phyloP scores from a whole-genome alignment of 805 yeast species.

The Candida endomychidarum region DNA sequence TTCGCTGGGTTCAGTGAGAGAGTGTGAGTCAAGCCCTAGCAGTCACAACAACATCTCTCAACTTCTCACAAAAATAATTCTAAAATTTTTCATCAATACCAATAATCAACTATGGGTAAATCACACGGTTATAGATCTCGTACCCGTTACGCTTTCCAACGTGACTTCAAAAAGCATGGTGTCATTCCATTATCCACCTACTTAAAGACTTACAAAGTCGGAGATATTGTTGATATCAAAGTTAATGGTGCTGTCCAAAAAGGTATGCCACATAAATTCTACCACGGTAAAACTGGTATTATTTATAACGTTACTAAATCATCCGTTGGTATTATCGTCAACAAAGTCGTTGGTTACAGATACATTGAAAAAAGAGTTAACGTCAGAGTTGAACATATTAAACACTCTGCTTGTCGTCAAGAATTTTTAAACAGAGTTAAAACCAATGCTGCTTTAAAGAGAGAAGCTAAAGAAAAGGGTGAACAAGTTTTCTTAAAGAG shows the following conservation, averaged over 20 bases:
- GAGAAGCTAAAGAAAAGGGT: slow-evolving; percentile 94
- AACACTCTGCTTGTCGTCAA: slow-evolving; percentile 99
- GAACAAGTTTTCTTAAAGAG: slow-evolving; percentile 90
- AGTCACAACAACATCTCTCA: slow-evolving; percentile 2
- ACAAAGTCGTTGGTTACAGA: slow-evolving; percentile 99
- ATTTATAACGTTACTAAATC: slow-evolving; percentile 98
- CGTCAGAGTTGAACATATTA: slow-evolving; percentile 98
- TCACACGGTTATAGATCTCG: slow-evolving; percentile 98
- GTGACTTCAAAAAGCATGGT: slow-evolving; percentile 99
- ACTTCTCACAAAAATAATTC: neutral
- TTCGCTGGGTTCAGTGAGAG: no score
- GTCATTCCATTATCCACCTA: slow-evolving; percentile 90
- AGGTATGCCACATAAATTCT: slow-evolving; percentile 99
- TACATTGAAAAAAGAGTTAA: slow-evolving; percentile 98
- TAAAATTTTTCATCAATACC: slow-evolving; percentile 6
- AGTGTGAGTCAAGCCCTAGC: slow-evolving; percentile 3
- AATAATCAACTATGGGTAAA: slow-evolving; percentile 9
- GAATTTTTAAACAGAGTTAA: slow-evolving; percentile 99
- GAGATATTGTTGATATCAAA: slow-evolving; percentile 99
- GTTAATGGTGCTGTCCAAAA: slow-evolving; percentile 99
- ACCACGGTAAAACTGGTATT: slow-evolving; percentile 99
- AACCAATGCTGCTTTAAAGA: slow-evolving; percentile 89
- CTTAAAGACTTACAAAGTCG: slow-evolving; percentile 97
- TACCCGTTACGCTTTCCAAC: slow-evolving; percentile 99
- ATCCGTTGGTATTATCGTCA: slow-evolving; percentile 95